Percentiles rank a stretch among this genome's conserved stretches.
Evolutionary conservation across 202 grass and related monocot genomes (phyloP).

Genomic region (Tripidium arundinaceum): DNA sequence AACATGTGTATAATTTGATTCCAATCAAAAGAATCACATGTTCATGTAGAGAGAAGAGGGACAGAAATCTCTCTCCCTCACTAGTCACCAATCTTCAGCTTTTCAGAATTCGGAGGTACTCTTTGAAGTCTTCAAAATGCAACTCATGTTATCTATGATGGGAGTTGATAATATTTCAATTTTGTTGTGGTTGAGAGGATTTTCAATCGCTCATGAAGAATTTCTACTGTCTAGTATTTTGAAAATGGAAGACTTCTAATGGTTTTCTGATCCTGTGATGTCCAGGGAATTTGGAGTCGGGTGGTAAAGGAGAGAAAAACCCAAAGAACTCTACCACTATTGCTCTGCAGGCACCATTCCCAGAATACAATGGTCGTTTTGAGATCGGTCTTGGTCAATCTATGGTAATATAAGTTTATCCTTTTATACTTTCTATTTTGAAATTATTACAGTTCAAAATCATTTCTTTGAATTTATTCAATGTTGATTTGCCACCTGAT

Average conservation of each 20-base stretch:
- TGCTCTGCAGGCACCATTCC: slow-evolving; percentile 35
- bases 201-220: background rate
- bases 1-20: slow-evolving; percentile 21
- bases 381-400: slow-evolving; percentile 64
- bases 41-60: too few species aligned
- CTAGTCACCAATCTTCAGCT: too few species aligned
- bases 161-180: background rate
- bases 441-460: background rate
- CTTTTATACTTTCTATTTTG: background rate
- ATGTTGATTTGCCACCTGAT: background rate
- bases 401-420: slow-evolving; percentile 38
- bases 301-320: slow-evolving; percentile 44
- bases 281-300: slow-evolving; percentile 38
- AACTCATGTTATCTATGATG: background rate
- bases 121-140: background rate
- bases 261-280: slow-evolving; percentile 1
- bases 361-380: slow-evolving; percentile 53
- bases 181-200: background rate
- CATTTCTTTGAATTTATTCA: background rate
- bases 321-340: slow-evolving; percentile 41
- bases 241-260: background rate
- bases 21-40: slow-evolving; percentile 29
- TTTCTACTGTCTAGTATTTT: background rate
- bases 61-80: too few species aligned
- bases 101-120: background rate